Base-by-base conservation (phyloP, 768 basidiomycete species). In the Candolleomyces efflorescens region DNA sequence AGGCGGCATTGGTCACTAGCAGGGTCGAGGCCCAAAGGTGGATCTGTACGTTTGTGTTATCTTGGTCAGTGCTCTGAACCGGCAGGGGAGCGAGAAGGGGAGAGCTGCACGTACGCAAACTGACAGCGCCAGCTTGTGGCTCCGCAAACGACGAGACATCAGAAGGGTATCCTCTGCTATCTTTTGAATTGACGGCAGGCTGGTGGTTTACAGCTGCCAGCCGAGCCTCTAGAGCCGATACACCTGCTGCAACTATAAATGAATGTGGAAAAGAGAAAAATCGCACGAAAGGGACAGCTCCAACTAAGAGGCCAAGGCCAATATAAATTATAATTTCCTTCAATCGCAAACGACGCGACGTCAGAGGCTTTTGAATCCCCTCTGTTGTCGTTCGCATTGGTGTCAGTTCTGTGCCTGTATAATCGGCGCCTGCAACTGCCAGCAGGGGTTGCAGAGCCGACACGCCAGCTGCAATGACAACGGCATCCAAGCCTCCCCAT, bases 401-500 rank as follows among this genome's bases (percentile, higher is more conserved):
- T 7, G 66, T 57, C 39, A 72, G 68, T 13, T 65, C 67, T 11
- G 61, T 67, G 13, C 63, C 71, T 4, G 69, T 58, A 0, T 71
- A 64, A 49, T 80, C 72, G 0, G 82, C 74, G 2, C 86, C 88
- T 15, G 90, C 87, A 9, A 92, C 71, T 2, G 82, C 80, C 69
- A 94, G 76, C 23, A 96, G 73, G 0, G 93, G 89, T 53, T 82
- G 84, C 2, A 94, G 75, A 10, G 92, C 86, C 0, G 91, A 91
- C 0, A 94, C 89, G 3, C 94, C 94, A 2, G 93, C 92, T 36
- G 83, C 80, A 37, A 96, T 82, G 27, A 93, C 73, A 5, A 96
- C 67, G 0, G 94, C 96, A 69, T 96, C 94, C 1, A 95, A 62
- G 15, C 92, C 90, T 1, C 73, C 74, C 92, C 92, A 94, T 62